A percentile compares a stretch with the other conserved stretches of the same genome.
Conservation (phyloP, 208 protist genomes). For the Leishmania martiniquensis region DNA sequence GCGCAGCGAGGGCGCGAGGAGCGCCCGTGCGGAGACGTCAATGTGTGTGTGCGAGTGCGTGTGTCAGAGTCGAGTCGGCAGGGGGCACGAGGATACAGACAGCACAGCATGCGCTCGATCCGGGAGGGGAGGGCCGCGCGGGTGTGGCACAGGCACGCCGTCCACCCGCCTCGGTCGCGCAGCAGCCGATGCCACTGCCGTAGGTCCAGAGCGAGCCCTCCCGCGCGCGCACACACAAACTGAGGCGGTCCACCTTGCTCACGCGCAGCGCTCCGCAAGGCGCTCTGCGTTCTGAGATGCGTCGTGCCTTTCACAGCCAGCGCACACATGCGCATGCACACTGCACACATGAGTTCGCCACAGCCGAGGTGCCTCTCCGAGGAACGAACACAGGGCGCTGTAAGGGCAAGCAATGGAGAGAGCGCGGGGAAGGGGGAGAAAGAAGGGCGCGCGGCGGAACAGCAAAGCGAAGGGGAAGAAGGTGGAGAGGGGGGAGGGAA, state of each 20-base stretch:
- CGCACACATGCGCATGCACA: not conserved
- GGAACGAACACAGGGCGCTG: not conserved
- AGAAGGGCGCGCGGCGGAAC: not conserved
- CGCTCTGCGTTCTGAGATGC: not conserved
- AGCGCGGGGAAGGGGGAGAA: not conserved
- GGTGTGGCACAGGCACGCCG: not conserved
- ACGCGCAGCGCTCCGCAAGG: not conserved
- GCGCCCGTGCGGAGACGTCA: not conserved
- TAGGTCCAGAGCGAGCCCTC: not conserved
- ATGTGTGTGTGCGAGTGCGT: not conserved
- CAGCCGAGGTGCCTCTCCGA: not conserved
- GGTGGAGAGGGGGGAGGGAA: not conserved
- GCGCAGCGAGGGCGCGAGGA: not conserved
- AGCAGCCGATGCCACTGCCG: not conserved
- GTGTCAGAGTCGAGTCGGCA: conserved; percentile 9
- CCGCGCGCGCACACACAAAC: not conserved
- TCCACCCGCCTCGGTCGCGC: not conserved
- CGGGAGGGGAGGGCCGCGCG: not conserved
- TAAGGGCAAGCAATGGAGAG: not conserved
- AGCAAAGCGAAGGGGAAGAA: not conserved
- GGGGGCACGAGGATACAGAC: not conserved
- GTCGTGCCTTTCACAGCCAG: not conserved
- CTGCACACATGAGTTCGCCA: not conserved
- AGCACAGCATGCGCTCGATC: not conserved
- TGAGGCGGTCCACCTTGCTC: not conserved